A percentile compares a stretch with the other conserved stretches of the same genome.
These are phyloP conservation scores for Pulveroboletus sp. DNA, from an alignment of 768 basidiomycete species.

Conservation along the genomic window DNA sequence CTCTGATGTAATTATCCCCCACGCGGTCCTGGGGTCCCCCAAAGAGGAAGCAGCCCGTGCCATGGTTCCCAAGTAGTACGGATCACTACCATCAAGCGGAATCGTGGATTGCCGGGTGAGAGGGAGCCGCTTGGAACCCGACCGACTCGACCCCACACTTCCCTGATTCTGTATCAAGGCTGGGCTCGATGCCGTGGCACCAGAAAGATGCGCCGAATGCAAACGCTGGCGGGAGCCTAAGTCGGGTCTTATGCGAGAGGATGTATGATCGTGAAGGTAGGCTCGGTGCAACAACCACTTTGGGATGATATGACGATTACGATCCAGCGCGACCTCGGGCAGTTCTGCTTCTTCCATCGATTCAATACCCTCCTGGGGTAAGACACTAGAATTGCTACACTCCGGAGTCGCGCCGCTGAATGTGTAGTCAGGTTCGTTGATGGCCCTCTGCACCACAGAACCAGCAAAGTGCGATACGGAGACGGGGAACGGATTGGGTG, in stretches of 20 bases:
- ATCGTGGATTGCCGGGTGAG: conserved; percentile 38
- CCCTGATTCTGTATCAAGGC: conserved; percentile 45
- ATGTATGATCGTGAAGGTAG: conserved; percentile 43
- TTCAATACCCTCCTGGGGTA: conserved; percentile 27
- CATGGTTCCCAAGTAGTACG: conserved; percentile 41
- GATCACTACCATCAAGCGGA: conserved; percentile 37
- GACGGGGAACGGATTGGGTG: conserved; percentile 11
- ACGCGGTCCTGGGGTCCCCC: conserved; percentile 20
- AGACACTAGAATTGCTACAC: neutral
- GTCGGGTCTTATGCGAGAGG: conserved; percentile 38
- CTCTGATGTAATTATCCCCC: conserved; percentile 19
- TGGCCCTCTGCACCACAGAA: conserved; percentile 26
- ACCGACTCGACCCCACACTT: conserved; percentile 8
- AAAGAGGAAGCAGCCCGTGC: conserved; percentile 25
- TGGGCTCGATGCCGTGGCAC: conserved; percentile 65
- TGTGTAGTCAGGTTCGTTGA: conserved; percentile 22
- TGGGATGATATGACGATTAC: conserved; percentile 94
- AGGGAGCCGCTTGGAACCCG: conserved; percentile 34
- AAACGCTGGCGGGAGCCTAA: conserved; percentile 33
- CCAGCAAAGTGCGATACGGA: conserved; percentile 20
- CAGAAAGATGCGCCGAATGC: conserved; percentile 40
- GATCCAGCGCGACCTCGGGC: conserved; percentile 90
- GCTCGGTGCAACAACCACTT: conserved; percentile 74
- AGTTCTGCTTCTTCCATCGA: conserved; percentile 70
- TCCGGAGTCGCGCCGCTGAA: conserved; percentile 2